These are phyloP conservation scores for Nicotiana tomentosiformis DNA, from an alignment of 257 asterid species.

Conservation along the genomic window DNA sequence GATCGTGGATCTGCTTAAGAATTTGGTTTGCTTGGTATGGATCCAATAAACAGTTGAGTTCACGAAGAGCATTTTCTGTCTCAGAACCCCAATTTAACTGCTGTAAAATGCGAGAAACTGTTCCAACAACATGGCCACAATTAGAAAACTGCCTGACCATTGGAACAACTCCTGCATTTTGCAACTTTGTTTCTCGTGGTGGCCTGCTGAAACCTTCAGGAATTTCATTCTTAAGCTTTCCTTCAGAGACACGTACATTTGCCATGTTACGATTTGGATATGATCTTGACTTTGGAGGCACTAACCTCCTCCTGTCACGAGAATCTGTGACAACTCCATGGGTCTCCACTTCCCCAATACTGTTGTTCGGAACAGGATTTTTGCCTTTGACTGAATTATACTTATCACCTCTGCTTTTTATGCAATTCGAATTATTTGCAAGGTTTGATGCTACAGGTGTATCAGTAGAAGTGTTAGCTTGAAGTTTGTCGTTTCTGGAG, in stretches of 20 bases:
- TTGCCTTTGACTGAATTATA: slow-evolving; percentile 29
- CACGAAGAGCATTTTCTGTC: slow-evolving; percentile 61
- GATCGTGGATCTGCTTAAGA: slow-evolving; percentile 77
- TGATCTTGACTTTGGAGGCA: slow-evolving; percentile 47
- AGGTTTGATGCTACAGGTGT: slow-evolving; percentile 21
- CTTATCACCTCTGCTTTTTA: slow-evolving; percentile 37
- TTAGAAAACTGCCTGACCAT: slow-evolving; percentile 31
- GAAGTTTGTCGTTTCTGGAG: slow-evolving; percentile 34
- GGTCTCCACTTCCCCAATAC: slow-evolving; percentile 25
- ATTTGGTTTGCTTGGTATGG: slow-evolving; percentile 91
- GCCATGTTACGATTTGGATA: slow-evolving; percentile 32
- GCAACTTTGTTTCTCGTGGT: slow-evolving; percentile 32
- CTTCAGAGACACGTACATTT: slow-evolving; percentile 35
- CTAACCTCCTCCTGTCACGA: slow-evolving; percentile 33
- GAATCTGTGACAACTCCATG: slow-evolving; percentile 15
- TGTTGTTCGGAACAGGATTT: slow-evolving; percentile 21
- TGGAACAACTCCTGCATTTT: slow-evolving; percentile 27
- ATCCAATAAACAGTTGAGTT: slow-evolving; percentile 52
- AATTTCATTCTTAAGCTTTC: slow-evolving; percentile 27
- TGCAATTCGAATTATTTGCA: slow-evolving; percentile 14
- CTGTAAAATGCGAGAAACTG: slow-evolving; percentile 47
- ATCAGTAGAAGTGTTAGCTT: slow-evolving; percentile 34
- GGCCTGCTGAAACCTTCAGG: slow-evolving; percentile 40
- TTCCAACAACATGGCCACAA: slow-evolving; percentile 44
- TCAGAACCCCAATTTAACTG: slow-evolving; percentile 69